A percentile compares a stretch with the other conserved stretches of the same genome.
Evolutionary conservation across 345 rosid genomes (phyloP).

Genomic region (Bruguiera sexangula): DNA sequence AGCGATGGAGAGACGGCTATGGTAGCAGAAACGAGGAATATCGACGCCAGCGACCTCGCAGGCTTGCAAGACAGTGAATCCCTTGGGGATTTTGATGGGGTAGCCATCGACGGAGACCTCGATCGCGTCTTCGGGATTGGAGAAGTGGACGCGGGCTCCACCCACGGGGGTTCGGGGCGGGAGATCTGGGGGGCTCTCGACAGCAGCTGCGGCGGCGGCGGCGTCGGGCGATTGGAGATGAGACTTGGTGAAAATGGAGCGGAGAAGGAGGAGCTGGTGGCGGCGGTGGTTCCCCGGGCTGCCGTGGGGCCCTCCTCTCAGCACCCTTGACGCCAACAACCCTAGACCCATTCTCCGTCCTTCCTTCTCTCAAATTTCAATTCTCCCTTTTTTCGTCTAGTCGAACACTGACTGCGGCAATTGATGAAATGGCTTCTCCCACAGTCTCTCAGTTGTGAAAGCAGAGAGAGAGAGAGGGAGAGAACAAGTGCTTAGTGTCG

Average conservation of each 20-base stretch:
- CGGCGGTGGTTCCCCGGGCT: neutral
- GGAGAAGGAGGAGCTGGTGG: constrained; percentile 28
- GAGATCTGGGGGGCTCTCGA: constrained; percentile 50
- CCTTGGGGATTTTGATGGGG: constrained; percentile 95
- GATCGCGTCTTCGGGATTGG: constrained; percentile 89
- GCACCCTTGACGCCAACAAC: constrained; percentile 45
- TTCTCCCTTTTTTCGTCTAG: too few species aligned
- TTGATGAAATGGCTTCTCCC: too few species aligned
- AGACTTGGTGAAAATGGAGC: constrained; percentile 67
- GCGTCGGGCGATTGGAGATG: constrained; percentile 76
- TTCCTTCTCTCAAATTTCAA: too few species aligned
- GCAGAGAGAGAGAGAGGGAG: neutral
- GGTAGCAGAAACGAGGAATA: constrained; percentile 95
- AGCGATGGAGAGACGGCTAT: constrained; percentile 87
- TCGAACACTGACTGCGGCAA: too few species aligned
- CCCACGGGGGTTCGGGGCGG: constrained; percentile 64
- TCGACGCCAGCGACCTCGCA: constrained; percentile 99
- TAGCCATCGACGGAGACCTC: constrained; percentile 95
- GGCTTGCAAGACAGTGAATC: constrained; percentile 92
- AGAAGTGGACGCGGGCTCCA: constrained; percentile 79
- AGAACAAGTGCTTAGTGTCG: neutral
- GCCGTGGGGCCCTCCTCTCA: too few species aligned
- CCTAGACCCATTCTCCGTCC: constrained; percentile 61
- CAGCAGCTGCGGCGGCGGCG: constrained; percentile 42
- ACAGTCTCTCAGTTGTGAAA: neutral